phyloP scores from a whole-genome alignment of 768 basidiomycete species.

The Amanita pallidorosea region DNA sequence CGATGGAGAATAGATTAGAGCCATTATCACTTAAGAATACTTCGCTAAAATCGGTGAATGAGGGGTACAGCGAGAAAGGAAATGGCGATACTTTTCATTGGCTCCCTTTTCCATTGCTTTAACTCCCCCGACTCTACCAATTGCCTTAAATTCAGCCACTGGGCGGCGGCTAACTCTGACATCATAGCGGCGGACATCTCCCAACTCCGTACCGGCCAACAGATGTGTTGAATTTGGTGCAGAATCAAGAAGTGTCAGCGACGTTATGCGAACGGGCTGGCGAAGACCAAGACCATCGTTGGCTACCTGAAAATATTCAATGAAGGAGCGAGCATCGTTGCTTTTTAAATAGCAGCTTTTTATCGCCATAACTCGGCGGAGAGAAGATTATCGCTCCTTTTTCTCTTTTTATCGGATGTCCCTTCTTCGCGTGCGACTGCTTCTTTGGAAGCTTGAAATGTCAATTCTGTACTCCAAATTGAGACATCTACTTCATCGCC shows the following conservation, averaged over 20 bases:
- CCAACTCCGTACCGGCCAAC: slow-evolving; percentile 62
- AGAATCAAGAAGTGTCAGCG: slow-evolving; percentile 46
- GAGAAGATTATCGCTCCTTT: slow-evolving; percentile 44
- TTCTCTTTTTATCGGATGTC: slow-evolving; percentile 39
- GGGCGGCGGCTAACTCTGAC: slow-evolving; percentile 60
- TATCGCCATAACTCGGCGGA: slow-evolving; percentile 78
- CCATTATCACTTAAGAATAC: slow-evolving; percentile 59
- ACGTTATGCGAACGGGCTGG: slow-evolving; percentile 68
- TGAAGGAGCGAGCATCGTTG: not conserved
- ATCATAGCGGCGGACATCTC: slow-evolving; percentile 71
- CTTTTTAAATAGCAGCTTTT: slow-evolving; percentile 51
- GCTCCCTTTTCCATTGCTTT: slow-evolving; percentile 46
- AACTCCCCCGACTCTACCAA: slow-evolving; percentile 54
- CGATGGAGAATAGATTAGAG: slow-evolving; percentile 52
- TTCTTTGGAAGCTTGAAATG: slow-evolving; percentile 25
- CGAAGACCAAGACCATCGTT: slow-evolving; percentile 69
- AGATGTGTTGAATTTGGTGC: slow-evolving; percentile 35
- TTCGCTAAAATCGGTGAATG: slow-evolving; percentile 34
- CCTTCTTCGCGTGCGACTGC: slow-evolving; percentile 11
- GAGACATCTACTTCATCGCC: slow-evolving; percentile 83
- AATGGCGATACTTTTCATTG: slow-evolving; percentile 36
- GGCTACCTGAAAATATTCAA: slow-evolving; percentile 34
- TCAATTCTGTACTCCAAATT: slow-evolving; percentile 61
- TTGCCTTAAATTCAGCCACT: slow-evolving; percentile 50
- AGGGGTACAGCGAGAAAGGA: slow-evolving; percentile 1